These are phyloP conservation scores for Francoa sonchifolia DNA, from an alignment of 441 rosid species.

Conservation along the genomic window DNA sequence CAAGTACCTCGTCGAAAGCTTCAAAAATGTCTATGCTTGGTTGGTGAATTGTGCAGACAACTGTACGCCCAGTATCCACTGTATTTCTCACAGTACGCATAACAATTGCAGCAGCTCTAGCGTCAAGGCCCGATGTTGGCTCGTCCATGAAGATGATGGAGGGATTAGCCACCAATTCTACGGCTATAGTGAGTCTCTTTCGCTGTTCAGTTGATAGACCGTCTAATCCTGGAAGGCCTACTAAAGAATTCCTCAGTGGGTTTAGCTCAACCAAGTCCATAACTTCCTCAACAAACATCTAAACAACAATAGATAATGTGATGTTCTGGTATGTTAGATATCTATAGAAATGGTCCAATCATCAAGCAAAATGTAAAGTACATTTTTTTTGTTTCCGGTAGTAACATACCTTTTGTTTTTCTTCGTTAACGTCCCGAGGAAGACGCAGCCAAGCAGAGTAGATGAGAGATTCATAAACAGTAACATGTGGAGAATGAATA, in stretches of 20 bases:
- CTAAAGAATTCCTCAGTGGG: constrained; percentile 22
- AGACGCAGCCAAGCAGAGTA: constrained; percentile 66
- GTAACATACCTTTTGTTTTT: too few relatives aligned
- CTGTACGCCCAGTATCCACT: constrained; percentile 38
- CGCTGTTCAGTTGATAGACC: constrained; percentile 44
- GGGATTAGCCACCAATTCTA: constrained; percentile 45
- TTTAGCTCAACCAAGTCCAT: constrained; percentile 32
- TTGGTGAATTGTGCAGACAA: constrained; percentile 41
- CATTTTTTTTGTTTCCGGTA: too few relatives aligned
- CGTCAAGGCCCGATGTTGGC: constrained; percentile 53
- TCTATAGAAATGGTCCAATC: too few relatives aligned
- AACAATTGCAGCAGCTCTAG: constrained; percentile 61
- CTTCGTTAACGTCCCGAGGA: constrained; percentile 41
- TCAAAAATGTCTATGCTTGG: constrained; percentile 16
- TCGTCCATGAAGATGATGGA: constrained; percentile 57
- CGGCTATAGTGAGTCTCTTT: constrained; percentile 38
- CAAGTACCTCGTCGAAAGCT: constrained; percentile 24
- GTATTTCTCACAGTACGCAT: constrained; percentile 43
- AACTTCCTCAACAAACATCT: constrained; percentile 31
- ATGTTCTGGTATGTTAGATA: too few relatives aligned
- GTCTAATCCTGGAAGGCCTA: constrained; percentile 31
- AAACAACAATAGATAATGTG: too few relatives aligned
- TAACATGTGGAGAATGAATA: constrained; percentile 63
- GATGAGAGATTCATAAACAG: constrained; percentile 51
- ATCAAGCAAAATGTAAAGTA: constrained; percentile 25